Evolutionary conservation across 306 rosid genomes (phyloP).

Genomic region (Nissolia schottii): DNA sequence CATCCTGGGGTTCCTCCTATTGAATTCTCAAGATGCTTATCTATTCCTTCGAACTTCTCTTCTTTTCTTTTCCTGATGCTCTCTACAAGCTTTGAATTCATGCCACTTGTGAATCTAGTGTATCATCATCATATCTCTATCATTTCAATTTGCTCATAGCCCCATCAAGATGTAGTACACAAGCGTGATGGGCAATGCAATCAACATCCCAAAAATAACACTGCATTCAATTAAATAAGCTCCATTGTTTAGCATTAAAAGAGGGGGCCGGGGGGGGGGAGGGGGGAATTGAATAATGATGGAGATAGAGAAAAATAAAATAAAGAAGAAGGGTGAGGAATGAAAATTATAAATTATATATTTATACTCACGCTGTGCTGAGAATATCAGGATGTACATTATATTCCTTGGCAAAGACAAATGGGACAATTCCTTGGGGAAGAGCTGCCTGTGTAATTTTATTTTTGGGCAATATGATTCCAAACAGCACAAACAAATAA

Average conservation of each 20-base stretch:
- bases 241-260: slow-evolving; percentile 27
- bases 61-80: slow-evolving; percentile 7
- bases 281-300: not conserved
- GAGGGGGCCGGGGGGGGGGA: too few relatives aligned
- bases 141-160: slow-evolving; percentile 39
- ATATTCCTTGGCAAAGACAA: slow-evolving; percentile 97
- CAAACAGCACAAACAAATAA: slow-evolving; percentile 30
- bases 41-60: not conserved
- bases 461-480: slow-evolving; percentile 16
- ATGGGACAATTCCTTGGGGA: slow-evolving; percentile 99
- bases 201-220: slow-evolving; percentile 89
- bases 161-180: slow-evolving; percentile 93
- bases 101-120: slow-evolving; percentile 24
- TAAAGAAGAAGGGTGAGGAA: not conserved
- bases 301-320: too few relatives aligned
- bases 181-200: slow-evolving; percentile 93
- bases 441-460: slow-evolving; percentile 97
- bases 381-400: slow-evolving; percentile 94
- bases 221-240: slow-evolving; percentile 39
- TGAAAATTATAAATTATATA: not conserved
- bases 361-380: slow-evolving; percentile 77
- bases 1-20: slow-evolving; percentile 27
- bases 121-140: slow-evolving; percentile 24
- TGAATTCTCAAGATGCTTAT: slow-evolving; percentile 27
- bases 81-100: slow-evolving; percentile 17